These are phyloP conservation scores for Arachis stenosperma DNA, from an alignment of 306 rosid species.

Conservation along the genomic window DNA sequence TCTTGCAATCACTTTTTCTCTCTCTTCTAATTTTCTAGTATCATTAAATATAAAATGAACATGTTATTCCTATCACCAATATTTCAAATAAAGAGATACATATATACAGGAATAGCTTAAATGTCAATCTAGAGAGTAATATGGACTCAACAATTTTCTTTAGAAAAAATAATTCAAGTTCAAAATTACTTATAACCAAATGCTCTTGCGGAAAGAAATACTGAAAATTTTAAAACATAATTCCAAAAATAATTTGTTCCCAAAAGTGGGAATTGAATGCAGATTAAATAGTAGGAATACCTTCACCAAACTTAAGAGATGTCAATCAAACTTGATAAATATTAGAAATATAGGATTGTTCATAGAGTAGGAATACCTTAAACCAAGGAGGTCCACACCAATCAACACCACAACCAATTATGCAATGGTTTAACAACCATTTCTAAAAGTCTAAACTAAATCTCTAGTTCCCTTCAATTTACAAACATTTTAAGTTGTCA, in stretches of 20 bases:
- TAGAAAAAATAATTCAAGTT: too few species aligned
- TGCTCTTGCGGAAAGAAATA: too few species aligned
- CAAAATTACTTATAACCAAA: too few species aligned
- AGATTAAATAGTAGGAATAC: background rate
- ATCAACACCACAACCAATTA: conserved; percentile 40
- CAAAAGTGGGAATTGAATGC: background rate
- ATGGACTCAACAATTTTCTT: too few species aligned
- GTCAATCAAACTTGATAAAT: background rate
- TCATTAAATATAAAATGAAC: too few species aligned
- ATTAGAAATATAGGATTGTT: background rate
- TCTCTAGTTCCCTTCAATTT: conserved; percentile 54
- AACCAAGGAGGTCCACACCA: conserved; percentile 41
- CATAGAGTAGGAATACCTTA: background rate
- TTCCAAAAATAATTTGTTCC: background rate
- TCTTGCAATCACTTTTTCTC: too few species aligned
- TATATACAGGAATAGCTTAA: too few species aligned
- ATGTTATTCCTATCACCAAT: too few species aligned
- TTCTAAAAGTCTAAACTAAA: conserved; percentile 39
- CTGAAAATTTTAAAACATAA: too few species aligned
- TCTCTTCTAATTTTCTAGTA: too few species aligned
- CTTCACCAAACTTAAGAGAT: background rate
- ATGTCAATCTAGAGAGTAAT: too few species aligned
- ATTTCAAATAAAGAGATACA: too few species aligned
- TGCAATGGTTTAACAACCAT: conserved; percentile 35
- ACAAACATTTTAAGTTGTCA: conserved; percentile 56